Conservation (phyloP, 2,329 filamentous ascomycete genomes). For the Beauveria rudraprayagi region DNA sequence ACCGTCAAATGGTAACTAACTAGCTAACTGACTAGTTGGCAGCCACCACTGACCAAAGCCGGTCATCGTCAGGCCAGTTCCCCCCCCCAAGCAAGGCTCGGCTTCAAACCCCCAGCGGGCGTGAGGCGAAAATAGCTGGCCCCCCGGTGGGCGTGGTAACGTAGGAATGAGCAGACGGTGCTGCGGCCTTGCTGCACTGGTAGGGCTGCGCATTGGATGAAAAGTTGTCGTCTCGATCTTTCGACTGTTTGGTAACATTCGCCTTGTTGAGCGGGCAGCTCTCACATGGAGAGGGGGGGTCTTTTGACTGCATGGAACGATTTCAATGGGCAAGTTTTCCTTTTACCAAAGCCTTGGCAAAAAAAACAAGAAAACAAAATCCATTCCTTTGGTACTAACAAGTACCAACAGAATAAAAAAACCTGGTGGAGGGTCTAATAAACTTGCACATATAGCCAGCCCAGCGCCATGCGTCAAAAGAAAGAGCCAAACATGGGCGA, state of each 20-base stretch:
- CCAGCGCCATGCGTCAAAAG: slow-evolving; percentile 2
- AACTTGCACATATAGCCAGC: neutral
- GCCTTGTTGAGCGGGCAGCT: neutral
- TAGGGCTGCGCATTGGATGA: slow-evolving; percentile 3
- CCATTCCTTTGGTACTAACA: neutral
- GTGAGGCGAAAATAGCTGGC: slow-evolving; percentile 5
- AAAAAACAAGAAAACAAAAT: too few relatives aligned
- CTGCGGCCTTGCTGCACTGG: neutral
- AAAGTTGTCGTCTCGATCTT: neutral
- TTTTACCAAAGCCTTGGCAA: neutral
- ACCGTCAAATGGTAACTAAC: neutral
- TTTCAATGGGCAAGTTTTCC: neutral
- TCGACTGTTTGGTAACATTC: neutral
- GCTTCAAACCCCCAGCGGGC: neutral
- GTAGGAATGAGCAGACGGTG: neutral
- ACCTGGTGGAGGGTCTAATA: too few relatives aligned
- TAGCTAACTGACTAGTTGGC: too few relatives aligned
- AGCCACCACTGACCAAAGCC: neutral
- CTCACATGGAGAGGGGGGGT: neutral
- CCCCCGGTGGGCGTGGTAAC: neutral
- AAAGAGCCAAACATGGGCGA: neutral
- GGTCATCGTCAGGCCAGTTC: neutral
- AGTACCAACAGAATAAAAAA: too few relatives aligned
- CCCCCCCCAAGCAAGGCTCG: neutral
- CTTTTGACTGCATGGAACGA: neutral